Evolutionary conservation across 2,329 filamentous ascomycete species (phyloP).

Genomic region (Colletotrichum liriopes): DNA sequence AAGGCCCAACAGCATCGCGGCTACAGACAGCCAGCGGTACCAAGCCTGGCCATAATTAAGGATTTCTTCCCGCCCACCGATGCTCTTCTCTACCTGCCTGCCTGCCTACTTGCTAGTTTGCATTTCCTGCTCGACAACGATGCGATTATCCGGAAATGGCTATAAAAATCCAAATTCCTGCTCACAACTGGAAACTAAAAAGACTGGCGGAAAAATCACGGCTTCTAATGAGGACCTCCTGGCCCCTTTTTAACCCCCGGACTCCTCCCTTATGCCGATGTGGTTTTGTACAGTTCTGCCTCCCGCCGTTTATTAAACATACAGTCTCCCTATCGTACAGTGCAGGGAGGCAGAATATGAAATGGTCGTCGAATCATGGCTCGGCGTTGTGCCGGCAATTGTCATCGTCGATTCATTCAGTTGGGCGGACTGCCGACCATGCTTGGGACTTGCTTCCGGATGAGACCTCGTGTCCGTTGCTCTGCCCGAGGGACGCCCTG

Average conservation of each 20-base stretch:
- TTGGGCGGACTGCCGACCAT: slow-evolving; percentile 61
- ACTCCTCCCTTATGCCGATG: slow-evolving; percentile 39
- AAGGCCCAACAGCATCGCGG: not conserved
- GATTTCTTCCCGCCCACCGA: slow-evolving; percentile 16
- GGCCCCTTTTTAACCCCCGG: slow-evolving; percentile 37
- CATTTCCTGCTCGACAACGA: slow-evolving; percentile 37
- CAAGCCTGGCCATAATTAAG: not conserved
- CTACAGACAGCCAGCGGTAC: not conserved
- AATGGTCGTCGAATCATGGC: slow-evolving; percentile 40
- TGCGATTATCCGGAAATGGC: slow-evolving; percentile 42
- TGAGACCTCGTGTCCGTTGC: slow-evolving; percentile 64
- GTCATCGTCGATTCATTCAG: slow-evolving; percentile 20
- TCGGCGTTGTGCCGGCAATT: slow-evolving; percentile 13
- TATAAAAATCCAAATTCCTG: slow-evolving; percentile 36
- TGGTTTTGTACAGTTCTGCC: slow-evolving; percentile 42
- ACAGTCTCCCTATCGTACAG: slow-evolving; percentile 41
- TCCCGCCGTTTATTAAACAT: slow-evolving; percentile 40
- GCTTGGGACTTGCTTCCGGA: slow-evolving; percentile 71
- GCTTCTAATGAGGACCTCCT: slow-evolving; percentile 35
- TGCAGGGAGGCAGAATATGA: slow-evolving; percentile 30
- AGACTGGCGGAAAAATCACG: slow-evolving; percentile 25
- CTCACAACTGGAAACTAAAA: slow-evolving; percentile 25
- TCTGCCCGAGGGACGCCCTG: slow-evolving; percentile 84
- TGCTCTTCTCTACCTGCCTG: slow-evolving; percentile 29
- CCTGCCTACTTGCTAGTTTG: slow-evolving; percentile 26